Evolutionary conservation across 176 grass and related monocot genomes (phyloP).

Genomic region (Phoenix roebelenii): DNA sequence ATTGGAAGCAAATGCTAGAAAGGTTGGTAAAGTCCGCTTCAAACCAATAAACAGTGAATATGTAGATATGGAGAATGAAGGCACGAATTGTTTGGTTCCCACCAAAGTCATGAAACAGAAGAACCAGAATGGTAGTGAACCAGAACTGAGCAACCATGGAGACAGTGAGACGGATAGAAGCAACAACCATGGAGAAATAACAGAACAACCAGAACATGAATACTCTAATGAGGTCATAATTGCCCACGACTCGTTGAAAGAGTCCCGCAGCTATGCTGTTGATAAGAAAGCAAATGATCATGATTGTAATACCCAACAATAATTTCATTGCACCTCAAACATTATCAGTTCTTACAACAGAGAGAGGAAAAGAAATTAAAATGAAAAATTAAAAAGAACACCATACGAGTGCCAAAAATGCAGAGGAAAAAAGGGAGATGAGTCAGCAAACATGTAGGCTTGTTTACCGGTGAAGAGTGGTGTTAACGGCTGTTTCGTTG

Average conservation of each 20-base stretch:
- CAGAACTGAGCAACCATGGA: neutral
- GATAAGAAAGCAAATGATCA: slow-evolving; percentile 25
- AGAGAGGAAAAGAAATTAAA: slow-evolving; percentile 17
- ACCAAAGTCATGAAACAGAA: slow-evolving; percentile 65
- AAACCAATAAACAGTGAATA: slow-evolving; percentile 60
- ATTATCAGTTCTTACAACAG: slow-evolving; percentile 19
- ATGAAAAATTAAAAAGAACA: slow-evolving; percentile 16
- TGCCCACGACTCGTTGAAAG: neutral
- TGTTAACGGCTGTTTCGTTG: slow-evolving; percentile 57
- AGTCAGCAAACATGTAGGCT: slow-evolving; percentile 22
- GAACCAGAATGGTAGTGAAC: slow-evolving; percentile 28
- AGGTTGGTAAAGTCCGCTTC: slow-evolving; percentile 60
- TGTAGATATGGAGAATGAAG: slow-evolving; percentile 39
- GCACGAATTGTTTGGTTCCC: slow-evolving; percentile 37
- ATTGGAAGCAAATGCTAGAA: slow-evolving; percentile 61
- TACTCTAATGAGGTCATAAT: slow-evolving; percentile 36
- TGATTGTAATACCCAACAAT: slow-evolving; percentile 42
- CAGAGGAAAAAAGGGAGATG: slow-evolving; percentile 14
- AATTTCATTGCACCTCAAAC: slow-evolving; percentile 38
- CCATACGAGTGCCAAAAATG: slow-evolving; percentile 24
- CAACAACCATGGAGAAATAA: slow-evolving; percentile 5
- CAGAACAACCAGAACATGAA: slow-evolving; percentile 29
- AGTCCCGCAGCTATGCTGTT: neutral
- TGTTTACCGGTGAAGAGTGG: slow-evolving; percentile 67
- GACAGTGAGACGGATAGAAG: neutral